phyloP scores from a whole-genome alignment of 768 basidiomycete genomes.

The Dentipellis sp. region DNA sequence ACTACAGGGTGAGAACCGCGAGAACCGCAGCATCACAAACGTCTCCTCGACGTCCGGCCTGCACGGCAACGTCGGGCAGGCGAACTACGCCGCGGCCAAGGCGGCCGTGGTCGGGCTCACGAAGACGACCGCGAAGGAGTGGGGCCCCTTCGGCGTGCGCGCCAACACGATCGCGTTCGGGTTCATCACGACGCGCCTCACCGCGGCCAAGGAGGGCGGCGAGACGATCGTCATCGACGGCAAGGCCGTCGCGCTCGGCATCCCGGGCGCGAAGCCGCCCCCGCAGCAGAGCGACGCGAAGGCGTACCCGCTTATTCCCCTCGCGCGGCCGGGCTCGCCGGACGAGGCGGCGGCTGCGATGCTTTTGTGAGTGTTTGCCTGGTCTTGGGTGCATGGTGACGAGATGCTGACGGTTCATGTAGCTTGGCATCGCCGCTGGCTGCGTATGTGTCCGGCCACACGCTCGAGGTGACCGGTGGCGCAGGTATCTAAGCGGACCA shows the following conservation, averaged over 20 bases:
- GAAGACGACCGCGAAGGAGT: conserved; percentile 84
- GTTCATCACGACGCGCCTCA: conserved; percentile 72
- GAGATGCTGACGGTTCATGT: conserved; percentile 8
- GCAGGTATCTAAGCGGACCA: conserved; percentile 5
- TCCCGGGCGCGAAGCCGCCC: conserved; percentile 45
- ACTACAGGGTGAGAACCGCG: conserved; percentile 36
- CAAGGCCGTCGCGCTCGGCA: conserved; percentile 75
- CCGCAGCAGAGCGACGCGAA: conserved; percentile 28
- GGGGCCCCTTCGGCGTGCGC: conserved; percentile 76
- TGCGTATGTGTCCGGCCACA: conserved; percentile 76
- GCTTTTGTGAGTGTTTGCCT: conserved; percentile 62
- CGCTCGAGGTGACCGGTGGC: conserved; percentile 78
- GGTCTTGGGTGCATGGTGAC: too few relatives aligned
- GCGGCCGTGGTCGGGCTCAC: conserved; percentile 71
- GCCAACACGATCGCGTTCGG: conserved; percentile 79
- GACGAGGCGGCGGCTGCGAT: conserved; percentile 73
- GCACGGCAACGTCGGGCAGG: conserved; percentile 83
- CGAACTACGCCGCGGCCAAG: conserved; percentile 76
- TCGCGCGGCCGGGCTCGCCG: conserved; percentile 53
- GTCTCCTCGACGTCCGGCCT: conserved; percentile 78
- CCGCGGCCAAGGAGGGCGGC: conserved; percentile 71
- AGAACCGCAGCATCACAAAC: conserved; percentile 71
- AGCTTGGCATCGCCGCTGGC: conserved; percentile 75
- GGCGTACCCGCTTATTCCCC: conserved; percentile 44
- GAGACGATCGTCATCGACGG: conserved; percentile 71